Evolutionary conservation across 2,329 filamentous ascomycete genomes (phyloP).

Genomic region (Fusarium sp.): DNA sequence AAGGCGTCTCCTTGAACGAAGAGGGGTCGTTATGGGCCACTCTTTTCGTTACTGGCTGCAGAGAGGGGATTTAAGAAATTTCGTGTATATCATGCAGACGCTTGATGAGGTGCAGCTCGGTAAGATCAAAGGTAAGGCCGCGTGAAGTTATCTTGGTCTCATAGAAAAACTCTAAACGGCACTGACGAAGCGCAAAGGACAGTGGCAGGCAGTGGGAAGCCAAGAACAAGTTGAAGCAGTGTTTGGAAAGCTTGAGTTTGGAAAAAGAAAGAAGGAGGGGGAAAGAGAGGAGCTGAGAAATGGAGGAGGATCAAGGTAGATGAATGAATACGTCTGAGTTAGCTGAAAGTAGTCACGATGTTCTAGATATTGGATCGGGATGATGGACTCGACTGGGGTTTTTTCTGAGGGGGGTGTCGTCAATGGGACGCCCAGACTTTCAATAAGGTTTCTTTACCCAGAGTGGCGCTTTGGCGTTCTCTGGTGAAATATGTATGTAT

Average conservation of each 20-base stretch:
- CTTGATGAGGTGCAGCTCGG: conserved; percentile 9
- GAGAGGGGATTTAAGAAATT: conserved; percentile 25
- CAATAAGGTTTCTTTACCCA: conserved; percentile 49
- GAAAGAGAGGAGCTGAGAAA: conserved; percentile 22
- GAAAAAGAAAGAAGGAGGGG: conserved; percentile 24
- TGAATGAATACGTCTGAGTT: conserved; percentile 35
- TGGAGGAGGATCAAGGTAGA: conserved; percentile 37
- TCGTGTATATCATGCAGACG: conserved; percentile 20
- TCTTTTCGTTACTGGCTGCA: neutral
- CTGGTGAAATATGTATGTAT: conserved; percentile 48
- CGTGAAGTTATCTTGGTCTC: conserved; percentile 13
- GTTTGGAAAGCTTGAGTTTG: conserved; percentile 11
- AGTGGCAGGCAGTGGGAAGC: conserved; percentile 9
- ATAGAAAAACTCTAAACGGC: conserved; percentile 35
- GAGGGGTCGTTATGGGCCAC: conserved; percentile 26
- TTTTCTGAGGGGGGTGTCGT: conserved; percentile 45
- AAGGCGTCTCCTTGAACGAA: conserved; percentile 25
- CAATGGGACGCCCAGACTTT: conserved; percentile 42
- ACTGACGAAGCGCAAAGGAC: conserved; percentile 5
- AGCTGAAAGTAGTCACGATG: conserved; percentile 43
- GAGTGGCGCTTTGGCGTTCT: conserved; percentile 45
- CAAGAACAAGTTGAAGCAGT: conserved; percentile 7
- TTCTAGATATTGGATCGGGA: conserved; percentile 42
- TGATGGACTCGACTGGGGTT: conserved; percentile 38
- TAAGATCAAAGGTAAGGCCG: conserved; percentile 13